Evolutionary conservation across 495 filamentous ascomycete genomes (phyloP).

Genomic region (Hyaloscypha finlandica): DNA sequence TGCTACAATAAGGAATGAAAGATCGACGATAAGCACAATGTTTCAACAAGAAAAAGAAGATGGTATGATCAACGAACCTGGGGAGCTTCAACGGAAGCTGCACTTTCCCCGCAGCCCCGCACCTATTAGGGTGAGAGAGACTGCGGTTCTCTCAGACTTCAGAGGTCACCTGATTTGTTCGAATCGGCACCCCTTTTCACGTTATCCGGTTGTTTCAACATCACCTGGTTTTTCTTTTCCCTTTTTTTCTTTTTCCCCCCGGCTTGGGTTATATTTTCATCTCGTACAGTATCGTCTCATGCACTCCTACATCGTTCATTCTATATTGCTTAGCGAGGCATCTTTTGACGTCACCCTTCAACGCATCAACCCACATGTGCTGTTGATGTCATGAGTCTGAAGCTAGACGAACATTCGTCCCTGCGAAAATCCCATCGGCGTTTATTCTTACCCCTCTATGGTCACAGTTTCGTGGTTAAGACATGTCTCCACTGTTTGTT

Average conservation of each 20-base stretch:
- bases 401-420: neutral
- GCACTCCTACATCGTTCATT: neutral
- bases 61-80: neutral
- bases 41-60: neutral
- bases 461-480: neutral
- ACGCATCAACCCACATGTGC: neutral
- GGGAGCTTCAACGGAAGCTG: neutral
- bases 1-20: neutral
- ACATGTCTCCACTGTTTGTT: neutral
- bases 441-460: neutral
- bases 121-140: neutral
- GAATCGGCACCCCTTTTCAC: neutral
- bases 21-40: neutral
- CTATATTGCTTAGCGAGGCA: neutral
- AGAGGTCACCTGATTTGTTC: neutral
- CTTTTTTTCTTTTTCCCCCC: neutral
- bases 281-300: neutral
- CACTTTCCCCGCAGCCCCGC: neutral
- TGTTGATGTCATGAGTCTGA: neutral
- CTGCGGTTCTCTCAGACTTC: neutral
- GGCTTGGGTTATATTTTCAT: neutral
- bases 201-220: no score
- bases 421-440: neutral
- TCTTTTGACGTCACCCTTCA: neutral
- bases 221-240: no score